Percentiles rank a stretch among this genome's conserved stretches.
Conservation (phyloP, 805 yeast genomes). For the Saccharomycopsis olivae region DNA sequence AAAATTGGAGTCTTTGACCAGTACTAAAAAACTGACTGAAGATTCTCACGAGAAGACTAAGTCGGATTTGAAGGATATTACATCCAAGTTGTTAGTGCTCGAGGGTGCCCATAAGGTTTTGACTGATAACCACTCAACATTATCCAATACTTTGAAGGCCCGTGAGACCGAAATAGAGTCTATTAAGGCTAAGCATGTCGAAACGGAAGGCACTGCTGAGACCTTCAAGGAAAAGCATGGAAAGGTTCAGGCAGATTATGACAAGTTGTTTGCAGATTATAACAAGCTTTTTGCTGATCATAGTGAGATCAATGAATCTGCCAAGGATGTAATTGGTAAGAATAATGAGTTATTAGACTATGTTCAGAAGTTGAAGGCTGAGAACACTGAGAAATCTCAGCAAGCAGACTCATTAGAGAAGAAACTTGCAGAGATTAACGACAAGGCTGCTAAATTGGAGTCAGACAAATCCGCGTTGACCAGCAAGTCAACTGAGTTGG, state of each 20-base stretch:
- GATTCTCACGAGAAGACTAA: background rate
- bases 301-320: background rate
- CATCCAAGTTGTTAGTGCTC: constrained; percentile 14
- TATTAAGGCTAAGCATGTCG: too few relatives aligned
- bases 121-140: too few relatives aligned
- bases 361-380: background rate
- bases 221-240: too few relatives aligned
- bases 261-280: constrained; percentile 13
- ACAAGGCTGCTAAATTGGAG: too few relatives aligned
- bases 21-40: background rate
- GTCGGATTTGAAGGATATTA: background rate
- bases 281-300: constrained; percentile 12
- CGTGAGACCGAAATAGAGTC: too few relatives aligned
- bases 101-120: constrained; percentile 20
- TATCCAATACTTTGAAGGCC: too few relatives aligned
- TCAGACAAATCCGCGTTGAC: background rate
- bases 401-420: too few relatives aligned
- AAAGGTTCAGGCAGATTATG: constrained; percentile 9
- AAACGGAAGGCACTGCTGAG: too few relatives aligned
- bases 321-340: constrained; percentile 3
- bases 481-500: background rate
- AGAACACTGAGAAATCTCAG: background rate
- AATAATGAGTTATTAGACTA: background rate
- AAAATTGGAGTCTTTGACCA: background rate
- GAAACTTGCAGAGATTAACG: background rate